Evolutionary conservation across 768 basidiomycete species (phyloP).

Genomic region (Cystobasidiopsis lactophilus): DNA sequence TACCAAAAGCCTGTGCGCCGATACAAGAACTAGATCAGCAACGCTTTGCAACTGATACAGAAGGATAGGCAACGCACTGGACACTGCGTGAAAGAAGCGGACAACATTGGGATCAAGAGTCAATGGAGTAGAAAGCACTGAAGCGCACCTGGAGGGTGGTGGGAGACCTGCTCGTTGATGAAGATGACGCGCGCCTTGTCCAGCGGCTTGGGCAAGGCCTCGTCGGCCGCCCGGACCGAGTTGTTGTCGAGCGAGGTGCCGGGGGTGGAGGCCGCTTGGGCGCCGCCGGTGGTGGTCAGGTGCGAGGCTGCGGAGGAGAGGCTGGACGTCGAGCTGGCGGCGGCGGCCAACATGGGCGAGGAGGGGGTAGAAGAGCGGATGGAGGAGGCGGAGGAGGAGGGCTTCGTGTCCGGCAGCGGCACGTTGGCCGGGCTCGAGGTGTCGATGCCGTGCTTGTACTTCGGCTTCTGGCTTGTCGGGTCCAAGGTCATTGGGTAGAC

Average conservation of each 20-base stretch:
- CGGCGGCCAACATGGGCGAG: background rate
- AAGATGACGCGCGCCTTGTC: slow-evolving; percentile 14
- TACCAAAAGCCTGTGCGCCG: slow-evolving; percentile 9
- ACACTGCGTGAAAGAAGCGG: too few relatives aligned
- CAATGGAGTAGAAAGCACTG: too few relatives aligned
- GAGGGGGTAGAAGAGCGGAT: background rate
- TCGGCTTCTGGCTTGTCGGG: background rate
- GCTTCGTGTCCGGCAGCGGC: background rate
- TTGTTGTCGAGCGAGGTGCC: slow-evolving; percentile 26
- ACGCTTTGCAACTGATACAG: background rate
- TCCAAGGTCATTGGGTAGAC: background rate
- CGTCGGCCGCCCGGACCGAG: background rate
- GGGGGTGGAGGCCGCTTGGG: slow-evolving; percentile 19
- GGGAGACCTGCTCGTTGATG: slow-evolving; percentile 39
- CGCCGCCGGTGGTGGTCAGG: slow-evolving; percentile 1
- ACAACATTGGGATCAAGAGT: too few relatives aligned
- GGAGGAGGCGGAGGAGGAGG: background rate
- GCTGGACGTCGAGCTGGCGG: background rate
- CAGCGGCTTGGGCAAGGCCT: slow-evolving; percentile 30
- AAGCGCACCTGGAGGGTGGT: slow-evolving; percentile 99
- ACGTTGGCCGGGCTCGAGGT: background rate
- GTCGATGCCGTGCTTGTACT: background rate
- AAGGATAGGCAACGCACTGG: slow-evolving; percentile 32
- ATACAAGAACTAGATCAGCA: slow-evolving; percentile 30
- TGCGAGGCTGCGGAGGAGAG: slow-evolving; percentile 5